A percentile compares a stretch with the other conserved stretches of the same genome.
Evolutionary conservation across 148 eudicot species (phyloP).

Genomic region (Dysphania ambrosioides): DNA sequence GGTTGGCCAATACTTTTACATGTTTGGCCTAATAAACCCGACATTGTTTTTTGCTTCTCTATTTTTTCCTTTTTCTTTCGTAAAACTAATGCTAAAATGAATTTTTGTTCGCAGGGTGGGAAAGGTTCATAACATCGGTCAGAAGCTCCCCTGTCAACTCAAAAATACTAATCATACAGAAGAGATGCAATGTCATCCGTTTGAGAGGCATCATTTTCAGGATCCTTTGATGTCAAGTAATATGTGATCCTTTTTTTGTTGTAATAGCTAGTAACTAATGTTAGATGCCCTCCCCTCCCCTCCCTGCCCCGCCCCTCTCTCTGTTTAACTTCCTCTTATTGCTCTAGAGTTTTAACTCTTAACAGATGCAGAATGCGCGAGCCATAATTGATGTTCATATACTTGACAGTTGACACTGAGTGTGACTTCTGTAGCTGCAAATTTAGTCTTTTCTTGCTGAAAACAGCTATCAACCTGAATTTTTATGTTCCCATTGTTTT

Average conservation of each 20-base stretch:
- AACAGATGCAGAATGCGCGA: conserved; percentile 7
- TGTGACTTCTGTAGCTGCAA: conserved; percentile 1
- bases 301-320: neutral
- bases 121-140: conserved; percentile 22
- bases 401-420: neutral
- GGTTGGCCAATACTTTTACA: no score
- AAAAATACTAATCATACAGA: conserved; percentile 1
- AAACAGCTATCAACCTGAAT: neutral
- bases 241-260: conserved; percentile 6
- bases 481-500: neutral
- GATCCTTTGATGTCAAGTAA: conserved; percentile 5
- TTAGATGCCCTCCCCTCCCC: neutral
- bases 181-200: conserved; percentile 4
- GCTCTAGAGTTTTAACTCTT: neutral
- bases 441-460: neutral
- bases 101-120: conserved; percentile 28
- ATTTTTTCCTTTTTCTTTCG: no score
- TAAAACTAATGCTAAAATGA: neutral
- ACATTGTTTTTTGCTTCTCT: no score
- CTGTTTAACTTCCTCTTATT: neutral
- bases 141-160: conserved; percentile 1
- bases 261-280: conserved; percentile 12
- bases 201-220: conserved; percentile 12
- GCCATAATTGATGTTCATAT: conserved; percentile 11
- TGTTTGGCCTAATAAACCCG: no score